Evolutionary conservation across 192 early-diverging fungal species (phyloP).

Genomic region (Coemansia sp.): DNA sequence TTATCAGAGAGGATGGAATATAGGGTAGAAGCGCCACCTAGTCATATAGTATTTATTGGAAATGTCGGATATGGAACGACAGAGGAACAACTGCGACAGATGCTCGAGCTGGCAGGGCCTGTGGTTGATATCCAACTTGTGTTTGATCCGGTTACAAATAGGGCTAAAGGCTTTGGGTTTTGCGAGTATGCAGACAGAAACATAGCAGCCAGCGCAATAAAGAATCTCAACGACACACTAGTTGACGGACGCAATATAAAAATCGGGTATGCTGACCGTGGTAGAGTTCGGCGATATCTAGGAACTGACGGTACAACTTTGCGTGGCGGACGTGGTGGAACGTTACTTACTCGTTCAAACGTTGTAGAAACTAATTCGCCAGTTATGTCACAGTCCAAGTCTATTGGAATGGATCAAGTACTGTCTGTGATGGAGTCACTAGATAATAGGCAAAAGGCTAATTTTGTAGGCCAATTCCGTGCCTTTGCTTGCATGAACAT

Average conservation of each 20-base stretch:
- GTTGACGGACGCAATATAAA: constrained; percentile 84
- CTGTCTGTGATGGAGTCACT: constrained; percentile 11
- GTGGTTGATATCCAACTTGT: constrained; percentile 79
- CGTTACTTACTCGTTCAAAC: constrained; percentile 5
- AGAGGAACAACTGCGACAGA: constrained; percentile 88
- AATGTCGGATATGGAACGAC: constrained; percentile 88
- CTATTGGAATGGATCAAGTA: constrained; percentile 14
- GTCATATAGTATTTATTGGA: constrained; percentile 59
- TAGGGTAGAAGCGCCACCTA: constrained; percentile 29
- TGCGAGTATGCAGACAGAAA: constrained; percentile 87
- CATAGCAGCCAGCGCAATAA: constrained; percentile 91
- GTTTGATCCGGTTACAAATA: constrained; percentile 82
- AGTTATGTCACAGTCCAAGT: background rate
- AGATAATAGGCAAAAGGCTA: constrained; percentile 8
- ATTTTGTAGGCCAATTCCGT: constrained; percentile 35
- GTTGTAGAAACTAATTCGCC: constrained; percentile 4
- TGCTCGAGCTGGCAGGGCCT: constrained; percentile 91
- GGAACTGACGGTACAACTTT: constrained; percentile 28
- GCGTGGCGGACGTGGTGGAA: constrained; percentile 19
- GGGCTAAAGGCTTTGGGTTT: constrained; percentile 90
- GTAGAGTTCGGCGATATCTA: constrained; percentile 26
- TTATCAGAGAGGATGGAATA: constrained; percentile 18
- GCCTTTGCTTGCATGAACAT: constrained; percentile 28
- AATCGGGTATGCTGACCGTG: constrained; percentile 87
- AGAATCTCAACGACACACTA: constrained; percentile 88